Percentiles rank a stretch among this genome's conserved stretches.
These are phyloP conservation scores for Hypoxylon rickii DNA, from an alignment of 495 filamentous ascomycete species.

Conservation along the genomic window DNA sequence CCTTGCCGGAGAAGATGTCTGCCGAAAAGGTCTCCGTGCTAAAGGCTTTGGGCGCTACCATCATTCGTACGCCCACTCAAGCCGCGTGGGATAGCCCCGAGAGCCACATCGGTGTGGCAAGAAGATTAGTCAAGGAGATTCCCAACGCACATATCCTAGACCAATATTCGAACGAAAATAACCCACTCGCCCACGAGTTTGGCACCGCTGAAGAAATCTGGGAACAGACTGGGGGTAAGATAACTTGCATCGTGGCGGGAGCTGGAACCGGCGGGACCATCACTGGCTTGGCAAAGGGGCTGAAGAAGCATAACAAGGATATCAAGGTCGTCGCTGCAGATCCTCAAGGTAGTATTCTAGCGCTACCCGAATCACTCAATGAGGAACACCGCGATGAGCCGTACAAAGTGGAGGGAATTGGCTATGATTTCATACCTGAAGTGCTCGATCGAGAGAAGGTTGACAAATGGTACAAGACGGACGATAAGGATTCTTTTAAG, in stretches of 20 bases:
- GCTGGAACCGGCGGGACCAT: conserved; percentile 97
- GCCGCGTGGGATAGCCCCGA: conserved; percentile 94
- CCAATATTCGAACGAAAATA: conserved; percentile 91
- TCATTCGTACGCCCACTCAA: conserved; percentile 95
- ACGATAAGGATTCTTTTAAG: conserved; percentile 87
- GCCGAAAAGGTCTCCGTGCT: conserved; percentile 96
- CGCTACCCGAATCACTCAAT: conserved; percentile 77
- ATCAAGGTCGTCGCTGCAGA: conserved; percentile 91
- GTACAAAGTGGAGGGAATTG: conserved; percentile 98
- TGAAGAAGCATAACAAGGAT: conserved; percentile 81
- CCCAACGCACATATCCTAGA: conserved; percentile 97
- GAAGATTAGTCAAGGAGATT: conserved; percentile 88
- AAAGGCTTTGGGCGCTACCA: conserved; percentile 90
- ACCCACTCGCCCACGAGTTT: conserved; percentile 90
- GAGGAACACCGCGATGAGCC: conserved; percentile 75
- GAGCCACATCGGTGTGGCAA: conserved; percentile 94
- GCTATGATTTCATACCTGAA: conserved; percentile 96
- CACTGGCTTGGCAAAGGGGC: conserved; percentile 81
- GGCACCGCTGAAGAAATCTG: conserved; percentile 98
- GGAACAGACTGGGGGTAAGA: conserved; percentile 82
- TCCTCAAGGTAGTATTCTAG: conserved; percentile 86
- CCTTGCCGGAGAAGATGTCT: conserved; percentile 98
- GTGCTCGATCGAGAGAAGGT: conserved; percentile 82
- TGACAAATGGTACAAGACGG: conserved; percentile 98
- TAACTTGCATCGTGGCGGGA: conserved; percentile 86